Evolutionary conservation across 352 stramenopile genomes (phyloP), one percentile per base, ranked within the genome.

Genomic region (Globisporangium cylindrosporum): DNA sequence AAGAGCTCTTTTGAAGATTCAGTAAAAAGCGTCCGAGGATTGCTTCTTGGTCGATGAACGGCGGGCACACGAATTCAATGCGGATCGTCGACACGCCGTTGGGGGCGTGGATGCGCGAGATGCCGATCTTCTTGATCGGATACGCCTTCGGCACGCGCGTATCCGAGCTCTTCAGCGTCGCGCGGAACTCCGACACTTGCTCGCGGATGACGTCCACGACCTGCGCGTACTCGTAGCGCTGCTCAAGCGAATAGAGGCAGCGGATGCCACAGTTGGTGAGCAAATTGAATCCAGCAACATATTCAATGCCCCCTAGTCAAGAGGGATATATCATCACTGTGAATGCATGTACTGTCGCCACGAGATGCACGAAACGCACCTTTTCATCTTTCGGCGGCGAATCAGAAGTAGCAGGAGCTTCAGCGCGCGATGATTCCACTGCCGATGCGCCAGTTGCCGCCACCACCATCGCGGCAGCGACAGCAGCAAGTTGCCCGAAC

Each of bases 51-150:
- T 94, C 82, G 27, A 88, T 76, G 62, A 94, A 94, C 4, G 82
- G 76, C 9, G 87, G 87, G 15, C 85, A 93, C 4, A 86, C 74
- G 71, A 94, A 94, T 73, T 91, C 83, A 38, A 94, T 89, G 43
- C 87, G 87, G 71, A 94, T 91, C 36, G 87, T 94, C 15, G 85
- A 83, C 36, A 92, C 84, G n/a, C 85, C 85, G 69, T 94, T 94
- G 1, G 87, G 87, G 18, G 87, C 87, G 66, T 89, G 75, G 2
- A 88, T 84, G 36, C 80, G 84, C n/a, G 87, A 92, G 54, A 93
- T 91, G 10, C 78, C 81, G 58, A 94, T 92, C 69, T 93, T 94
- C 59, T 90, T 86, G 55, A 94, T 93, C 12, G 87, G 85, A 70
- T 83, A 92, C 27, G 76, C 79, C 70, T 93, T 91, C 2, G 87